phyloP scores from a whole-genome alignment of 768 basidiomycete species.

The Leccinum rimulosum region DNA sequence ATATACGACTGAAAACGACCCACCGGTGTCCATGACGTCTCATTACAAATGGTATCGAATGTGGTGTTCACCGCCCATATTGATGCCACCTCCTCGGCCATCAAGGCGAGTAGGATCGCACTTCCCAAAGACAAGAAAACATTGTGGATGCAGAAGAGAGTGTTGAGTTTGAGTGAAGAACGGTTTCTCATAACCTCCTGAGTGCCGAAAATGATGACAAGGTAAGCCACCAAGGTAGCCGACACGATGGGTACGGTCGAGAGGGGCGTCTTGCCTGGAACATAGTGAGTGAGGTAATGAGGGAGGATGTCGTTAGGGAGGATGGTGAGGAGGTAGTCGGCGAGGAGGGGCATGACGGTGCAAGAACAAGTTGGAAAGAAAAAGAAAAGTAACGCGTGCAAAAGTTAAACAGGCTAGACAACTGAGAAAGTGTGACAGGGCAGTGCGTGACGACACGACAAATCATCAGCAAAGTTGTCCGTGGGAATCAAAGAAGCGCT shows the following conservation, averaged over 20 bases:
- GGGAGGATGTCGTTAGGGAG: conserved; percentile 47
- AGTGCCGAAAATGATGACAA: conserved; percentile 84
- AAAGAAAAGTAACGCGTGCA: conserved; percentile 9
- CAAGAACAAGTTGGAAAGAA: conserved; percentile 26
- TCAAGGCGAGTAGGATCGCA: conserved; percentile 78
- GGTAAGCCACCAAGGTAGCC: conserved; percentile 71
- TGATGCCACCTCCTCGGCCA: conserved; percentile 89
- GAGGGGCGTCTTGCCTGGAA: conserved; percentile 55
- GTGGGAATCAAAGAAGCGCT: too few relatives aligned
- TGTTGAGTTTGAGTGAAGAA: conserved; percentile 70
- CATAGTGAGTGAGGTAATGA: conserved; percentile 44
- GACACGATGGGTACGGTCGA: conserved; percentile 65
- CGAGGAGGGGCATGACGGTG: conserved; percentile 64
- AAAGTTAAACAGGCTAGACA: conserved; percentile 25
- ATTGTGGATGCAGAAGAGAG: conserved; percentile 90
- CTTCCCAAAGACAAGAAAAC: conserved; percentile 83
- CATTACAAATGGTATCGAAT: conserved; percentile 76
- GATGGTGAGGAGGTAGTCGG: conserved; percentile 63
- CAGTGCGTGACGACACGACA: conserved; percentile 5
- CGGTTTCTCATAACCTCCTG: conserved; percentile 81
- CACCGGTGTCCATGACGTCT: conserved; percentile 83
- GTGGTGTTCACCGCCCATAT: conserved; percentile 68
- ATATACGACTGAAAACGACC: conserved; percentile 31
- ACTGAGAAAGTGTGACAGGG: conserved; percentile 30
- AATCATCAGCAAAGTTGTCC: too few relatives aligned